These are phyloP conservation scores for Coelastrella sp. DNA, from an alignment of 139 green algal species.

Conservation along the genomic window DNA sequence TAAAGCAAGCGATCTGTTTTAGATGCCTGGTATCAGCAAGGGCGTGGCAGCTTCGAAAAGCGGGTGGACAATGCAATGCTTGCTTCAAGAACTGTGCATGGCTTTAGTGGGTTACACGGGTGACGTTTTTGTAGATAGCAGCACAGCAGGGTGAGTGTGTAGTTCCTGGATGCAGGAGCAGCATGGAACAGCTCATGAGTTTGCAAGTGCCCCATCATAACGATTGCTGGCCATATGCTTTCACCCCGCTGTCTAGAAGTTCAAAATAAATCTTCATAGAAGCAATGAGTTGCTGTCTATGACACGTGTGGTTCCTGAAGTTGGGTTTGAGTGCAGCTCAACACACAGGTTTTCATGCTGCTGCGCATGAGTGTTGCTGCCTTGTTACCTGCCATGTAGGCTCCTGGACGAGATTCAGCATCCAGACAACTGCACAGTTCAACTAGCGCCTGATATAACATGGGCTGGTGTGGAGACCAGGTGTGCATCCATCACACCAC, in stretches of 20 bases:
- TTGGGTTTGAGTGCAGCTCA: no score
- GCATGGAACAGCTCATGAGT: not conserved
- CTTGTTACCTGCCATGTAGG: not conserved
- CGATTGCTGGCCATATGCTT: no score
- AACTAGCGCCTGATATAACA: slow-evolving; percentile 53
- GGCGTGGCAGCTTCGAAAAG: not conserved
- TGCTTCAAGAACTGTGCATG: slow-evolving; percentile 88
- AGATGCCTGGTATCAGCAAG: not conserved
- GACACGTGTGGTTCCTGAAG: no score
- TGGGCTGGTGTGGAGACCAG: slow-evolving; percentile 55
- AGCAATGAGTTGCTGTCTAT: no score
- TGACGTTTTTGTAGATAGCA: slow-evolving; percentile 82
- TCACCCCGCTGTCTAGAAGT: no score
- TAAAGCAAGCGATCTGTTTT: no score
- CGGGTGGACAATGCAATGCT: slow-evolving; percentile 38
- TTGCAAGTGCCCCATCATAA: no score
- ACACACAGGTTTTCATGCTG: no score
- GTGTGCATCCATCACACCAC: no score
- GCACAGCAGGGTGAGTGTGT: not conserved
- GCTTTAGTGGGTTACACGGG: slow-evolving; percentile 81
- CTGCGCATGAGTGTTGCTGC: not conserved
- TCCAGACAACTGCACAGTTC: slow-evolving; percentile 47
- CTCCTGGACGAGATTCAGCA: slow-evolving; percentile 16
- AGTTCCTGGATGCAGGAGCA: not conserved
- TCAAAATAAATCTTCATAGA: no score